Evolutionary conservation across 2,329 filamentous ascomycete species (phyloP).

Genomic region (Hypoxylon sp.): DNA sequence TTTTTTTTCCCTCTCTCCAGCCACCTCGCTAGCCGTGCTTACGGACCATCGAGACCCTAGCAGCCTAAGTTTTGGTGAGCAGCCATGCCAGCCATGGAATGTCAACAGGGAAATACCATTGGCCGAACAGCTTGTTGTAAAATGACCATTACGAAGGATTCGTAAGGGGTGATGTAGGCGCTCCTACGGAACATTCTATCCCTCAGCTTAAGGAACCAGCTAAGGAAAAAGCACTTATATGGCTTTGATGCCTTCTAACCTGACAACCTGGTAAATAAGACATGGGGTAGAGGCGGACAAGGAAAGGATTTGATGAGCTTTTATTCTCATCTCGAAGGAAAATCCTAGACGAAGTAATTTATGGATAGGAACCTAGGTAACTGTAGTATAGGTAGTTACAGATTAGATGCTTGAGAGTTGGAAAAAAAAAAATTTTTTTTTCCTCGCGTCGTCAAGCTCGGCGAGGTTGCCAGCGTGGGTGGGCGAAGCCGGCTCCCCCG

Average conservation of each 20-base stretch:
- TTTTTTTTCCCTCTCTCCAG: neutral
- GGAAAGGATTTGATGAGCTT: constrained; percentile 5
- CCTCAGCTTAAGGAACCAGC: constrained; percentile 20
- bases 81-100: constrained; percentile 13
- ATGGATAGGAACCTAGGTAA: constrained; percentile 4
- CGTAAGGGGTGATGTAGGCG: constrained; percentile 17
- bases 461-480: constrained; percentile 1
- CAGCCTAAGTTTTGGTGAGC: neutral
- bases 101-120: constrained; percentile 2
- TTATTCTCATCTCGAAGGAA: constrained; percentile 2
- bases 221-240: neutral
- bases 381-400: too few relatives aligned
- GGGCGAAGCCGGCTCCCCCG: constrained; percentile 15
- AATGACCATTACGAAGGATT: constrained; percentile 13
- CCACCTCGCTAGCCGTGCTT: neutral
- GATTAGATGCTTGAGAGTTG: too few relatives aligned
- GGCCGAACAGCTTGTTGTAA: neutral
- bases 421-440: constrained; percentile 9
- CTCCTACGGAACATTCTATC: constrained; percentile 16
- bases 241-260: neutral
- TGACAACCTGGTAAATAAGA: too few relatives aligned
- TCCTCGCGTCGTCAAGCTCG: constrained; percentile 15
- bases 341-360: neutral
- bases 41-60: too few relatives aligned
- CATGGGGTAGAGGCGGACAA: neutral